Base-by-base conservation (phyloP, 2,329 filamentous ascomycete species). In the Rutstroemia sp. region DNA sequence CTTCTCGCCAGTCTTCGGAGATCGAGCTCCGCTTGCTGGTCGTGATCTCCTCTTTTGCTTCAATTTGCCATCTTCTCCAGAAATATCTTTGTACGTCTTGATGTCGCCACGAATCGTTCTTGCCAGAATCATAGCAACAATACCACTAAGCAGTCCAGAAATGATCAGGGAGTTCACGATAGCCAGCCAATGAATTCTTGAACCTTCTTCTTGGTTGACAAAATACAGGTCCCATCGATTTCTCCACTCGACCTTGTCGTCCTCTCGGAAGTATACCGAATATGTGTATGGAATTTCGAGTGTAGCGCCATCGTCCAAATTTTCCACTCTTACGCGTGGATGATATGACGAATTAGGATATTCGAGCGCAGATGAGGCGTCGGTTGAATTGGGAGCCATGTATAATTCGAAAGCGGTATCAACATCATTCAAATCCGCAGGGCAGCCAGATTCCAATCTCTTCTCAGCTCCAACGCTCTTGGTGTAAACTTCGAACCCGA, bases 191-290 rank as follows among this genome's bases (percentile, higher is more conserved):
- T 95, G 90, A 23, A 92, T 89, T 68, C 83, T 84, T 25, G 82
- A 85, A 47, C 87, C 88, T 63, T 92, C 88, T 57, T 89, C 86
- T 68, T 94, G 88, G 69, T 92, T 91, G 58, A 87, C 88, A 73
- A 95, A 95, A 71, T 95, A 95, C 54, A 92, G 75, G 66, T 95
- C 88, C 90, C 91, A 96, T 54, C 90, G 82, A 64, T 86, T 89
- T 56, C 78, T 77, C 91, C 91, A 96, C 61, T 94, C 89, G 51
- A 95, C 76, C 19, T 79, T 82, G 44, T 86, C 81, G 60, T 95
- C 89, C 69, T 95, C 88, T 51, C 89, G 84, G 74, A 91, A 96
- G 72, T 94, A 95, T 14, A 95, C 87, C 3, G 89, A 92, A 72
- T 95, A 96, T 0, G 89, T 88, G 71, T 92, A 95, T 0, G 90